Evolutionary conservation across 2,329 filamentous ascomycete species (phyloP).

Genomic region (Paecilomyces formosus): DNA sequence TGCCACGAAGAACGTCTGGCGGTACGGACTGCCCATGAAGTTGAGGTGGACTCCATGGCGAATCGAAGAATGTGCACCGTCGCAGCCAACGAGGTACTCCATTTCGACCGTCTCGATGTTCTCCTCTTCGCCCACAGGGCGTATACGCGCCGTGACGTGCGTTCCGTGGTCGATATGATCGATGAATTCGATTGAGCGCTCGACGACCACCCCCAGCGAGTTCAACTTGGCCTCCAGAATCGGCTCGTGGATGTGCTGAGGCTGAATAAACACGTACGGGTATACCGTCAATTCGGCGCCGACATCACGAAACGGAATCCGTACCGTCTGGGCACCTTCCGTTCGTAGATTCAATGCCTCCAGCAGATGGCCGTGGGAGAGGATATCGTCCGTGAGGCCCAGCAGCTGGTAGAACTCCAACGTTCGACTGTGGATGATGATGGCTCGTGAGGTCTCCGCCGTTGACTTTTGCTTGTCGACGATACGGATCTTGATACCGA

Average conservation of each 20-base stretch:
- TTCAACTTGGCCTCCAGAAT: slow-evolving; percentile 20
- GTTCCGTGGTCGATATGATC: slow-evolving; percentile 15
- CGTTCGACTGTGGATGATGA: slow-evolving; percentile 44
- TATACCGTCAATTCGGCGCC: slow-evolving; percentile 21
- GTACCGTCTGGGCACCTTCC: slow-evolving; percentile 12
- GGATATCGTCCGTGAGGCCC: slow-evolving; percentile 27
- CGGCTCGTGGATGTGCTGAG: slow-evolving; percentile 22
- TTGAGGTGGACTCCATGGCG: slow-evolving; percentile 33
- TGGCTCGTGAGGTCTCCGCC: slow-evolving; percentile 26
- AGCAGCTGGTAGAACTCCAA: slow-evolving; percentile 46
- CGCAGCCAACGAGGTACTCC: slow-evolving; percentile 45
- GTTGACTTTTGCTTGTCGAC: slow-evolving; percentile 38
- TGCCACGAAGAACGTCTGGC: slow-evolving; percentile 39
- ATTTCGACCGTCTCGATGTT: slow-evolving; percentile 21
- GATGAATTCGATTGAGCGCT: slow-evolving; percentile 18
- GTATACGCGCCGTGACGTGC: slow-evolving; percentile 14
- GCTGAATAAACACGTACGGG: slow-evolving; percentile 18
- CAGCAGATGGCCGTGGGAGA: slow-evolving; percentile 30
- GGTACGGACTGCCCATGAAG: slow-evolving; percentile 38
- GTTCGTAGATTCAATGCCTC: slow-evolving; percentile 32
- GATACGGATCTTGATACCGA: slow-evolving; percentile 42
- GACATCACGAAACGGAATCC: slow-evolving; percentile 15
- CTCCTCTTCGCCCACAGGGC: slow-evolving; percentile 2
- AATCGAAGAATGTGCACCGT: slow-evolving; percentile 45
- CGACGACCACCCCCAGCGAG: slow-evolving; percentile 17